A percentile compares a stretch with the other conserved stretches of the same genome.
Evolutionary conservation across 208 protist genomes (phyloP).

Genomic region (Leishmania mexicana): DNA sequence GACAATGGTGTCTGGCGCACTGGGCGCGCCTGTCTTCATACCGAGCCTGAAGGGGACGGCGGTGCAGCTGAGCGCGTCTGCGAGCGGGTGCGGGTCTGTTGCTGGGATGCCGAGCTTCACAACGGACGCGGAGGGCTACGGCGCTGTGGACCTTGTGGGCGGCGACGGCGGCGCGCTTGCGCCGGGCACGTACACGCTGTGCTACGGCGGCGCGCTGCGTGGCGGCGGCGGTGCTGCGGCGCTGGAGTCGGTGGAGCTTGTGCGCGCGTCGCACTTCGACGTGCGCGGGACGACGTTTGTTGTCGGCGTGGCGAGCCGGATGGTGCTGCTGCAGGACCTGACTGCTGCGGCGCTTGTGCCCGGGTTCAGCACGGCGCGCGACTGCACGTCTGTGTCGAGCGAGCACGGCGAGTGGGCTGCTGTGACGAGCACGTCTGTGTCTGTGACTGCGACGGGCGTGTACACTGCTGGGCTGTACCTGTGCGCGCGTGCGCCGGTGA

Average conservation of each 20-base stretch:
- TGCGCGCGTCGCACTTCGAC: conserved; percentile 47
- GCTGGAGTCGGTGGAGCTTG: conserved; percentile 40
- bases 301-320: conserved; percentile 40
- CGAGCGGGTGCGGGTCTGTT: conserved; percentile 26
- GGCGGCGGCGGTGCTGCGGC: not conserved
- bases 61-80: conserved; percentile 42
- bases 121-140: conserved; percentile 53
- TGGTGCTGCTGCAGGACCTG: conserved; percentile 55
- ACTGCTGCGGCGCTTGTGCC: conserved; percentile 29
- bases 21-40: conserved; percentile 42
- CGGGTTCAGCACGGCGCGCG: conserved; percentile 53
- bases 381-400: conserved; percentile 34
- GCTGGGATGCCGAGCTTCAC: conserved; percentile 42
- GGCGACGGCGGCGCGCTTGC: conserved; percentile 21
- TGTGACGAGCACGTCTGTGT: conserved; percentile 32
- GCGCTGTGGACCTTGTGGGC: conserved; percentile 34
- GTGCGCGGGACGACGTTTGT: conserved; percentile 49
- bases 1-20: conserved; percentile 42
- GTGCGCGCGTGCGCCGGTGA: conserved; percentile 54
- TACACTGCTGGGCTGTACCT: conserved; percentile 38
- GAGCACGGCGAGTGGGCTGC: conserved; percentile 49
- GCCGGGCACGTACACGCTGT: conserved; percentile 64
- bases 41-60: conserved; percentile 40
- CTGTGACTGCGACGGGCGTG: conserved; percentile 37
- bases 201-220: conserved; percentile 13